phyloP scores from a whole-genome alignment of 371 early-diverging fungal genomes.

The Saksenaea oblongispora region DNA sequence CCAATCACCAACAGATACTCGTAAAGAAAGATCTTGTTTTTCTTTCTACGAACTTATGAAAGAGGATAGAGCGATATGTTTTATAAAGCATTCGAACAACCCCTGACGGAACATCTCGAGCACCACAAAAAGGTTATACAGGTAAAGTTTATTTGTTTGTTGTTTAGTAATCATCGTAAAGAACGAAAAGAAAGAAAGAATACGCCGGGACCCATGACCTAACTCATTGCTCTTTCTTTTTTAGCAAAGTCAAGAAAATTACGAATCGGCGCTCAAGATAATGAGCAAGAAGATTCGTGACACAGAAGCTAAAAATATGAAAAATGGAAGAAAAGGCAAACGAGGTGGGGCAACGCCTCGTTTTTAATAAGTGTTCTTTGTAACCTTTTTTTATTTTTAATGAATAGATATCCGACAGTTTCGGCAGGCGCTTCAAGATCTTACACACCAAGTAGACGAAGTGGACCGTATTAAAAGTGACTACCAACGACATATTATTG shows the following conservation, averaged over 20 bases:
- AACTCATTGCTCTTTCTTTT: neutral
- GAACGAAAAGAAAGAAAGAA: neutral
- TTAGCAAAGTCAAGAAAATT: constrained; percentile 50
- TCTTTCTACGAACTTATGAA: neutral
- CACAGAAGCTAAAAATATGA: constrained; percentile 51
- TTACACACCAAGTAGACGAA: constrained; percentile 55
- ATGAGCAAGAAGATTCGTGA: constrained; percentile 56
- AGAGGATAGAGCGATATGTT: constrained; percentile 42
- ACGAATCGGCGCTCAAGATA: constrained; percentile 42
- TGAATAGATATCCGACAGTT: constrained; percentile 45
- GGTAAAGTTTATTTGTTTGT: constrained; percentile 11
- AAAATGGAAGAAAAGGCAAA: constrained; percentile 47
- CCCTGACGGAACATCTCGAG: constrained; percentile 48
- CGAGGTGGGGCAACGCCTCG: constrained; percentile 30
- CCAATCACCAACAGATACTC: constrained; percentile 60
- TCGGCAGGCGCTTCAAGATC: constrained; percentile 44
- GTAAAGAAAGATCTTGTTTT: constrained; percentile 22
- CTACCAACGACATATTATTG: constrained; percentile 47
- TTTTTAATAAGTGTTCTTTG: neutral
- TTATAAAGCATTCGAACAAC: constrained; percentile 49
- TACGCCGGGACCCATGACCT: neutral
- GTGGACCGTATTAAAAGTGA: constrained; percentile 49
- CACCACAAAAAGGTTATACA: constrained; percentile 45
- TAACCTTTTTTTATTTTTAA: too few relatives aligned
- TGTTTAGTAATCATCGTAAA: neutral